Base-by-base conservation (phyloP, 345 rosid genomes). In the Raphanus sativus region DNA sequence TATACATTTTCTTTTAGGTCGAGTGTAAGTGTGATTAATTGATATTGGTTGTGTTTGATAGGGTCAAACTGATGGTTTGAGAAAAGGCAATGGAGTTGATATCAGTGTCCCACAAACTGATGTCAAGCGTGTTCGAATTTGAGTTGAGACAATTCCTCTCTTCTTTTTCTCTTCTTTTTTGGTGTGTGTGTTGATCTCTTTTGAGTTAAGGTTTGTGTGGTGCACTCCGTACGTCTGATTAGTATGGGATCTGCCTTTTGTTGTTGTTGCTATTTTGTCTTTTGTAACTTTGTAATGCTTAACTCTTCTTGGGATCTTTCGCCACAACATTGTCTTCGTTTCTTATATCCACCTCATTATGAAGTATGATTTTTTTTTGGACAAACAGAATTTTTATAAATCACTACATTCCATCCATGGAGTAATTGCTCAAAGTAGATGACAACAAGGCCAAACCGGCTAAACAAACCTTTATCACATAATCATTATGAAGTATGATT, bases 101-200 rank as follows among this genome's bases (percentile, higher is more conserved):
- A 85, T 82, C 71, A 87, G 85, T 75, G 98, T 92, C 29, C 38
- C 98, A 0, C 89, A 85, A 72, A 80, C 73, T 76, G 95, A 94
- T 79, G 86, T 83, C 70, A 94, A 88, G 69, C 85, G 72, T 89
- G 48, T 40, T 34, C 85, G 90, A 56, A 29, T 80, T 68, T 86
- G 86, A 86, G 56, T 4, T 32, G 38, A 34, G 38, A 33, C 8
- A 34, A 34, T 28, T 28, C 29, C 29, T 28, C 7, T 34, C 8
- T 34, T 34, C 8, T 34, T 34, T 34, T 6, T 6, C 8, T 34
- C 8, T 25, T 11, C 7, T 64, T 54, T n/a, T 42, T 73, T n/a
- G 38, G 38, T 25, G 36, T 45, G 3, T 16, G 29, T 28, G 29
- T 6, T 65, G 65, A 16, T 26, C 40, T 74, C 26, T 28, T 28